Percentiles rank a stretch among this genome's conserved stretches.
Evolutionary conservation across 2,329 filamentous ascomycete species (phyloP).

Genomic region (Fusarium cyanostomum): DNA sequence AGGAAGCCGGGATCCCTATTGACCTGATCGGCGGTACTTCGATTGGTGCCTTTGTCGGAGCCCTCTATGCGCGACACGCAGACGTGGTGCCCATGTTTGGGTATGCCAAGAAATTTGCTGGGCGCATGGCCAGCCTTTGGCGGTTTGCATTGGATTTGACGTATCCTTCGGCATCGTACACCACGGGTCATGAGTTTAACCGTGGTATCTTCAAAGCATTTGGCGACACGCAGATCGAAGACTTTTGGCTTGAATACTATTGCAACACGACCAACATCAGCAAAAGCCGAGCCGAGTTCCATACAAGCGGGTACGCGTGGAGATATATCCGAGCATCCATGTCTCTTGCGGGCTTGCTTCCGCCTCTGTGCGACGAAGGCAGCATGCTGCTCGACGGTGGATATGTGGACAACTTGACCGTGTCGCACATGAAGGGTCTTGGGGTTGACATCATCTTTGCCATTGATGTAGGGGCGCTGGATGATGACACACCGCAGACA

Average conservation of each 20-base stretch:
- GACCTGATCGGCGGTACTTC: slow-evolving; percentile 96
- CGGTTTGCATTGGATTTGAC: slow-evolving; percentile 96
- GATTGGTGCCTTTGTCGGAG: slow-evolving; percentile 95
- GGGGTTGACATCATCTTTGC: slow-evolving; percentile 96
- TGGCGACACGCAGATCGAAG: slow-evolving; percentile 95
- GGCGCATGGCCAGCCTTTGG: slow-evolving; percentile 99
- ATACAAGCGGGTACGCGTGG: slow-evolving; percentile 97
- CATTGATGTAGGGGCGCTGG: slow-evolving; percentile 90
- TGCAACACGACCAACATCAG: slow-evolving; percentile 99
- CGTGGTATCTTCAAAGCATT: slow-evolving; percentile 99
- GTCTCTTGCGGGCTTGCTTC: slow-evolving; percentile 91
- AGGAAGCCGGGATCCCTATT: slow-evolving; percentile 95
- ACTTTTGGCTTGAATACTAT: slow-evolving; percentile 99
- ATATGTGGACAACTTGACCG: slow-evolving; percentile 96
- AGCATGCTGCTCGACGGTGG: slow-evolving; percentile 96
- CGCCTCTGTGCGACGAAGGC: slow-evolving; percentile 94
- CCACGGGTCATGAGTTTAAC: slow-evolving; percentile 98
- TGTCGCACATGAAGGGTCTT: slow-evolving; percentile 94
- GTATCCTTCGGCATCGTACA: slow-evolving; percentile 96
- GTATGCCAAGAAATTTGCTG: slow-evolving; percentile 94
- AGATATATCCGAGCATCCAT: slow-evolving; percentile 96
- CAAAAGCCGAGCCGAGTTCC: slow-evolving; percentile 89
- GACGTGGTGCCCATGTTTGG: slow-evolving; percentile 98
- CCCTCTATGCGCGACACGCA: slow-evolving; percentile 92
- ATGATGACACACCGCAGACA: slow-evolving; percentile 89